Conservation (phyloP, 2,329 filamentous ascomycete genomes). For the Elsinoe batatas region DNA sequence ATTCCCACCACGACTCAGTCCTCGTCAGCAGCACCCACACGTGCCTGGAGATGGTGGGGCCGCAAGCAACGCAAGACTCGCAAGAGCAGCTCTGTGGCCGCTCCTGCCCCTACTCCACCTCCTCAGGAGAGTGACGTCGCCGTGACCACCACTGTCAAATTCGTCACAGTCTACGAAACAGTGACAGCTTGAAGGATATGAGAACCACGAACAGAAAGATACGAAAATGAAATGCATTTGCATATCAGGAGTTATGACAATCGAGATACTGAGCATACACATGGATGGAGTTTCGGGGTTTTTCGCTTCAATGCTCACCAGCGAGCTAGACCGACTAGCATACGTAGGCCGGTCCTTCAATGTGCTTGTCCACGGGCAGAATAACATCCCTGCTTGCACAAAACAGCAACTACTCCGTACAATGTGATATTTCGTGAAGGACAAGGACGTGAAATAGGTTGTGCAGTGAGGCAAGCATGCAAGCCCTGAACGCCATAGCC, state of each 20-base stretch:
- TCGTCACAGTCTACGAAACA: conserved; percentile 2
- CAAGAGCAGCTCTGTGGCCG: not conserved
- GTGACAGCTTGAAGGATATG: not conserved
- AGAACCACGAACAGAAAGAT: not conserved
- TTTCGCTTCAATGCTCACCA: not conserved
- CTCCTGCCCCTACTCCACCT: not conserved
- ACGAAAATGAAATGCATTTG: conserved; percentile 2
- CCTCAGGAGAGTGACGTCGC: not conserved
- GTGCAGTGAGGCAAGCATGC: no score
- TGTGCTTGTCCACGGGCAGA: not conserved
- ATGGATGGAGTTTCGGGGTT: not conserved
- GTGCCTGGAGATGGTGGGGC: not conserved
- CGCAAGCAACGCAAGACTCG: not conserved
- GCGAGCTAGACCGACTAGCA: not conserved
- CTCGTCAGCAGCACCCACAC: not conserved
- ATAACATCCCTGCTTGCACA: no score
- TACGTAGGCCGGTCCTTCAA: conserved; percentile 1
- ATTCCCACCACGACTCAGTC: not conserved
- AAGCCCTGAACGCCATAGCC: no score
- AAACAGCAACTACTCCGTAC: no score
- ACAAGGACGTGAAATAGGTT: no score
- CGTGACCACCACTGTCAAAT: not conserved
- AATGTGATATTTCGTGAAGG: no score
- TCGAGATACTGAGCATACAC: not conserved
- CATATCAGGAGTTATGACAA: not conserved